A percentile compares a stretch with the other conserved stretches of the same genome.
These are phyloP conservation scores for Colletotrichum tanaceti DNA, from an alignment of 2,329 filamentous ascomycete genomes.

Conservation along the genomic window DNA sequence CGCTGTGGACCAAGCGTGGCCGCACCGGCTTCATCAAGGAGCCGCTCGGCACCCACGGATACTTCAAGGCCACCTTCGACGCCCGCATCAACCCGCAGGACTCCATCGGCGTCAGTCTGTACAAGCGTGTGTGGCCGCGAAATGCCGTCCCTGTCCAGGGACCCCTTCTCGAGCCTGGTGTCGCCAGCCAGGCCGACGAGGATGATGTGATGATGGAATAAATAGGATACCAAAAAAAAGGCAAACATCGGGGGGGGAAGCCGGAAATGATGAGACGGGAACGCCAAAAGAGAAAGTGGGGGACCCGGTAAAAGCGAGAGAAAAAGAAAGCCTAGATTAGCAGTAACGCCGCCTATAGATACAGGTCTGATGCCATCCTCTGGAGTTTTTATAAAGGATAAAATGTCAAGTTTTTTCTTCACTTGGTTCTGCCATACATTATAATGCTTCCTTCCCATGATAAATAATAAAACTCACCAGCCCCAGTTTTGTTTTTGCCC, in stretches of 20 bases:
- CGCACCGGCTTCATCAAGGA: constrained; percentile 94
- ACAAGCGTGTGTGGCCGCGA: constrained; percentile 87
- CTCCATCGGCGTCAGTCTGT: constrained; percentile 88
- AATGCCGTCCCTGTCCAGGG: constrained; percentile 64
- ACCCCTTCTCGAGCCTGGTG: constrained; percentile 53
- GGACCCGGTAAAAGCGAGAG: constrained; percentile 7
- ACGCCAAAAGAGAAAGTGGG: constrained; percentile 20
- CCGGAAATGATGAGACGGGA: constrained; percentile 39
- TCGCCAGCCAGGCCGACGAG: constrained; percentile 39
- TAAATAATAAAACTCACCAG: not conserved
- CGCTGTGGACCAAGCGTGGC: constrained; percentile 92
- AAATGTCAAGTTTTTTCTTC: constrained; percentile 10
- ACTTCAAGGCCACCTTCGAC: constrained; percentile 99
- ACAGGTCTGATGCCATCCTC: constrained; percentile 35
- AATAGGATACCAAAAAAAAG: constrained; percentile 36
- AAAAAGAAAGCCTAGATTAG: constrained; percentile 26
- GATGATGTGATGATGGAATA: constrained; percentile 57
- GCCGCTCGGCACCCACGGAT: constrained; percentile 94
- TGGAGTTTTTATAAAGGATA: constrained; percentile 21
- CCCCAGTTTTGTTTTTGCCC: not conserved
- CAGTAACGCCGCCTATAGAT: constrained; percentile 34
- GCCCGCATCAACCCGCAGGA: constrained; percentile 96
- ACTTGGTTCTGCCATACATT: not conserved
- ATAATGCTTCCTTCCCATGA: not conserved
- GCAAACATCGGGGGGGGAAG: constrained; percentile 25